A percentile compares a stretch with the other conserved stretches of the same genome.
These are phyloP conservation scores for Aspergillus sp. DNA, from an alignment of 2,329 filamentous ascomycete species.

Conservation along the genomic window DNA sequence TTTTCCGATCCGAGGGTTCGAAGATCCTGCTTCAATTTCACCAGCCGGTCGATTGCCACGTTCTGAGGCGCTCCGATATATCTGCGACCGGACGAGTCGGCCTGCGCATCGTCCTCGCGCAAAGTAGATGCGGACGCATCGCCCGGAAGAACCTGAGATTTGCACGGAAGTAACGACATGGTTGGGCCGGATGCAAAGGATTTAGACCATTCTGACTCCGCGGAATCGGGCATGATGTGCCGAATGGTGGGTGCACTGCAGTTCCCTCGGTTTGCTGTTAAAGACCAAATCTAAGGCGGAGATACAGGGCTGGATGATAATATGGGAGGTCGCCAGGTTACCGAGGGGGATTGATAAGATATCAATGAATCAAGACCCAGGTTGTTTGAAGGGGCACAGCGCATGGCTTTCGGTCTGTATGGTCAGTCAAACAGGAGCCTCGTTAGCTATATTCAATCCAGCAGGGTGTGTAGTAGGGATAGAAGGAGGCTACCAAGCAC, in stretches of 20 bases:
- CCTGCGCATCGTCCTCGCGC: conserved; percentile 27
- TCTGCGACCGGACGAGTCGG: conserved; percentile 25
- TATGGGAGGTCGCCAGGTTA: conserved; percentile 28
- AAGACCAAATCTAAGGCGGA: not conserved
- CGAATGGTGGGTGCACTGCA: not conserved
- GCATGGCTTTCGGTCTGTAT: conserved; percentile 28
- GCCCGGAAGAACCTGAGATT: conserved; percentile 31
- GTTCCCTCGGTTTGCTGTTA: not conserved
- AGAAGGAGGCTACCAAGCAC: conserved; percentile 2
- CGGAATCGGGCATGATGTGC: conserved; percentile 34
- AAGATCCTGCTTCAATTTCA: conserved; percentile 60
- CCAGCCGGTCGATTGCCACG: conserved; percentile 62
- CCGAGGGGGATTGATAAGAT: conserved; percentile 18
- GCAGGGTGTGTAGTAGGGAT: not conserved
- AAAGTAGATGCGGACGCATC: conserved; percentile 26
- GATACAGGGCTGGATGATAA: conserved; percentile 15
- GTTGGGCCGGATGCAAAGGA: conserved; percentile 27
- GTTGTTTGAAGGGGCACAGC: conserved; percentile 22
- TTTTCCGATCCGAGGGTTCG: conserved; percentile 56
- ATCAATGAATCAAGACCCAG: conserved; percentile 23
- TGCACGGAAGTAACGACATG: conserved; percentile 35
- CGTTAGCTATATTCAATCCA: not conserved
- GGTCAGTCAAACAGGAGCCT: not conserved
- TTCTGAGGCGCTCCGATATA: conserved; percentile 55
- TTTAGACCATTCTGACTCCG: conserved; percentile 36